Evolutionary conservation across 768 basidiomycete species (phyloP), one percentile per base, ranked within the genome.

Genomic region (Boletus tomentosulus): DNA sequence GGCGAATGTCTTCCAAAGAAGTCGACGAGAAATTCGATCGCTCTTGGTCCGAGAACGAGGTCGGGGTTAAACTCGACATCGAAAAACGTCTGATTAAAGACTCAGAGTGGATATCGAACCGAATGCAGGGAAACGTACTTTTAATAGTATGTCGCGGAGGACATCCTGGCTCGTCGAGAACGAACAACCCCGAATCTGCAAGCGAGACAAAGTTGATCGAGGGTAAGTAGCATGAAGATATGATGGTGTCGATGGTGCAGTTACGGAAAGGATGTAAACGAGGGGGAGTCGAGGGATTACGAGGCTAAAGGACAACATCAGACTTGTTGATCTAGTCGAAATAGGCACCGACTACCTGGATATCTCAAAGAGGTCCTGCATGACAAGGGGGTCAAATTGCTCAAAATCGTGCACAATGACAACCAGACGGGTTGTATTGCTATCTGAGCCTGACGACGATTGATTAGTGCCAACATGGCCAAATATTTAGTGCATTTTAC

Each of bases 341-440:
- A 45, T 35, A 34, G n/a, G 38, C 13, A 30, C 12, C 46, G 65
- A 30, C 56, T 48, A 84, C 88, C 85, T 87, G 74, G 79, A 87
- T 34, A 90, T 83, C 50, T 85, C 78, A 39, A 89, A 80, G 16
- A 89, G 61, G 60, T 91, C 87, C 61, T 85, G 81, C 46, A 91
- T 66, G 3, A 90, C 76, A 2, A 57, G 50, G 0, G 80, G 69
- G 51, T 88, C 86, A 46, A 87, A 80, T 62, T 84, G 81, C 61
- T 91, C 89, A 57, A 92, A 89, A 52, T 87, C 84, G 52, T 89
- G 86, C 22, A 91, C 61, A 12, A 90, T 62, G 9, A 87, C 72
- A 24, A 84, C 74, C 3, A 91, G 75, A 35, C 75, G 77, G 11
- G 62, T 67, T 5, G 59, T 55, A 1, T 56, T 16, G 11, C 63